Percentiles rank a stretch among this genome's conserved stretches.
phyloP scores from a whole-genome alignment of 2,329 filamentous ascomycete genomes.

The Colletotrichum acutatum region DNA sequence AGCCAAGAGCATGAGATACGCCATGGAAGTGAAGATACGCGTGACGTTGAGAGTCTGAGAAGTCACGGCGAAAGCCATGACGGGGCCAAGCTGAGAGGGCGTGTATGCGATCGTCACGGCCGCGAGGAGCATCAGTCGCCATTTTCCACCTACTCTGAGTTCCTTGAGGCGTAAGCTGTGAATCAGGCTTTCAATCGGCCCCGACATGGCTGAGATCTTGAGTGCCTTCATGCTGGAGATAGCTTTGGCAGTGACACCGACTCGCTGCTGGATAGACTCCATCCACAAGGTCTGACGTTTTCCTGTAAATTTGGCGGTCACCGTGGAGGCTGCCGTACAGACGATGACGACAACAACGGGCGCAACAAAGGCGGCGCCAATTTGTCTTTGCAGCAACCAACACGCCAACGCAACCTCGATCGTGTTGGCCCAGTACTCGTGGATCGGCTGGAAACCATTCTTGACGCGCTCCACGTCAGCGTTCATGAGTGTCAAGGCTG shows the following conservation, averaged over 20 bases:
- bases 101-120: conserved; percentile 45
- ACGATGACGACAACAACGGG: conserved; percentile 13
- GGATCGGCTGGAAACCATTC: conserved; percentile 46
- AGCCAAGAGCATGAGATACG: conserved; percentile 47
- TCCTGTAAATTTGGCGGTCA: conserved; percentile 15
- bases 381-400: conserved; percentile 57
- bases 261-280: conserved; percentile 38
- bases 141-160: conserved; percentile 42
- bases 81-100: conserved; percentile 48
- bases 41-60: conserved; percentile 40
- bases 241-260: conserved; percentile 40
- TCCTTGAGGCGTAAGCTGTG: conserved; percentile 49
- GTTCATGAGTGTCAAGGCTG: conserved; percentile 59
- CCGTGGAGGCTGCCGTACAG: background rate
- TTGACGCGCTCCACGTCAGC: conserved; percentile 57
- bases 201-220: conserved; percentile 50
- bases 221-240: conserved; percentile 51
- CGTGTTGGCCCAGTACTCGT: conserved; percentile 53
- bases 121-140: conserved; percentile 39
- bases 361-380: conserved; percentile 22
- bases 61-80: conserved; percentile 46
- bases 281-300: conserved; percentile 40
- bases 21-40: conserved; percentile 47
- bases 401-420: conserved; percentile 56
- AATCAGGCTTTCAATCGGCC: conserved; percentile 42